Evolutionary conservation across 805 yeast species (phyloP).

Genomic region (Saccharomycopsis sp.): DNA sequence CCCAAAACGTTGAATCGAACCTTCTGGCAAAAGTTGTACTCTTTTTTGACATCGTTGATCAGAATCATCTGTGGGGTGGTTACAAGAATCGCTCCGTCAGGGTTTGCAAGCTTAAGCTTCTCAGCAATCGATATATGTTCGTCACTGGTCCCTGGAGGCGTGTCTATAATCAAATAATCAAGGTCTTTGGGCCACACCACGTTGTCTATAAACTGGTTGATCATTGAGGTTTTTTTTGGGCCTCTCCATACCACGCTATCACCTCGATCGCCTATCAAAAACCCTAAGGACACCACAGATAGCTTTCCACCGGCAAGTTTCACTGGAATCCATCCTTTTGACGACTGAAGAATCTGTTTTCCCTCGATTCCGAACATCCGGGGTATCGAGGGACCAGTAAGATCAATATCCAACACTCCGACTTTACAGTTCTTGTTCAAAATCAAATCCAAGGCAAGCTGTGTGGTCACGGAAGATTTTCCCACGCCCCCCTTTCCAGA

Average conservation of each 20-base stretch:
- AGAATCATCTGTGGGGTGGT: conserved; percentile 96
- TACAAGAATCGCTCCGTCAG: conserved; percentile 91
- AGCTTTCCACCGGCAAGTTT: conserved; percentile 38
- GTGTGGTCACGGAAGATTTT: conserved; percentile 92
- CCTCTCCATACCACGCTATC: conserved; percentile 97
- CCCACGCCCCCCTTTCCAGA: conserved; percentile 99
- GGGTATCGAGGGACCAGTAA: conserved; percentile 95
- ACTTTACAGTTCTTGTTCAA: conserved; percentile 59
- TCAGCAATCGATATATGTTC: conserved; percentile 97
- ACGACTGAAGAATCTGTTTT: conserved; percentile 71
- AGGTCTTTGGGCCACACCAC: conserved; percentile 65
- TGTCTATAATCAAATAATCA: conserved; percentile 86
- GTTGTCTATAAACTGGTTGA: conserved; percentile 84
- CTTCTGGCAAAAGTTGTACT: conserved; percentile 83
- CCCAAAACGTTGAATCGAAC: conserved; percentile 79
- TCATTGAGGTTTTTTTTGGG: conserved; percentile 97
- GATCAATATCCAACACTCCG: conserved; percentile 92
- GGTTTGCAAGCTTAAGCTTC: conserved; percentile 60
- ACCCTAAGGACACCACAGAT: conserved; percentile 82
- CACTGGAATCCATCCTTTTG: conserved; percentile 92
- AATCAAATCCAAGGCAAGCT: conserved; percentile 77
- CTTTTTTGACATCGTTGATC: conserved; percentile 90
- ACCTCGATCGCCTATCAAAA: conserved; percentile 74
- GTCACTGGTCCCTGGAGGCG: conserved; percentile 98
- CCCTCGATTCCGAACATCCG: conserved; percentile 90